phyloP scores from a whole-genome alignment of 1,139 yeast genomes.

The Meyerozyma athensensis region DNA sequence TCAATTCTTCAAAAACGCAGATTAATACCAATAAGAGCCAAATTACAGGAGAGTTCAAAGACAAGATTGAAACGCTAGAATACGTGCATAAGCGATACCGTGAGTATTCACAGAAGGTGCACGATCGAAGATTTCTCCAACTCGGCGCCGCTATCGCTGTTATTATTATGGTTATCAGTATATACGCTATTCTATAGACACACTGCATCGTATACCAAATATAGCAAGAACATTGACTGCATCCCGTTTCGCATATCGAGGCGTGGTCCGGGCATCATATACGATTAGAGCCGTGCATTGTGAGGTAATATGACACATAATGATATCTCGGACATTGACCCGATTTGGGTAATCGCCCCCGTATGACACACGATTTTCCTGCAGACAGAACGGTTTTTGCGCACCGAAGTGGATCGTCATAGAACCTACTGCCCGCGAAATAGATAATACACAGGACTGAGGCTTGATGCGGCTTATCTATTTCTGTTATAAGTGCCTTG shows the following conservation, averaged over 20 bases:
- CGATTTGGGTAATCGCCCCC: neutral
- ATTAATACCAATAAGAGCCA: constrained; percentile 25
- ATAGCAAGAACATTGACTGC: too few species aligned
- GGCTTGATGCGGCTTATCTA: too few species aligned
- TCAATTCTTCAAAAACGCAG: constrained; percentile 20
- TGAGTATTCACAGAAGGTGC: constrained; percentile 21
- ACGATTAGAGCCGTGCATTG: neutral
- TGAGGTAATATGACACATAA: neutral
- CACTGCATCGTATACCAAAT: too few species aligned
- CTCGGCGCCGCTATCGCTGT: constrained; percentile 19
- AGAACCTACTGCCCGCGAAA: too few species aligned
- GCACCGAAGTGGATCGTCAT: too few species aligned
- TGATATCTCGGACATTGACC: neutral
- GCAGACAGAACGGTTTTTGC: too few species aligned
- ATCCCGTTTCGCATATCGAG: too few species aligned
- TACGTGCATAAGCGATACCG: constrained; percentile 24
- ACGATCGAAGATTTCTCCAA: constrained; percentile 27
- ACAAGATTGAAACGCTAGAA: constrained; percentile 31
- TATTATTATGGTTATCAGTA: constrained; percentile 19
- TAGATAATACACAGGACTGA: too few species aligned
- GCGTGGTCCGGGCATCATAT: too few species aligned
- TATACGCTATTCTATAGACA: constrained; percentile 11
- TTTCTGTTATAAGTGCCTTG: too few species aligned
- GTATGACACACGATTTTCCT: too few species aligned
- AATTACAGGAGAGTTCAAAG: constrained; percentile 25